These are phyloP conservation scores for Gossypium ekmanianum DNA, from an alignment of 345 rosid species.

Conservation along the genomic window DNA sequence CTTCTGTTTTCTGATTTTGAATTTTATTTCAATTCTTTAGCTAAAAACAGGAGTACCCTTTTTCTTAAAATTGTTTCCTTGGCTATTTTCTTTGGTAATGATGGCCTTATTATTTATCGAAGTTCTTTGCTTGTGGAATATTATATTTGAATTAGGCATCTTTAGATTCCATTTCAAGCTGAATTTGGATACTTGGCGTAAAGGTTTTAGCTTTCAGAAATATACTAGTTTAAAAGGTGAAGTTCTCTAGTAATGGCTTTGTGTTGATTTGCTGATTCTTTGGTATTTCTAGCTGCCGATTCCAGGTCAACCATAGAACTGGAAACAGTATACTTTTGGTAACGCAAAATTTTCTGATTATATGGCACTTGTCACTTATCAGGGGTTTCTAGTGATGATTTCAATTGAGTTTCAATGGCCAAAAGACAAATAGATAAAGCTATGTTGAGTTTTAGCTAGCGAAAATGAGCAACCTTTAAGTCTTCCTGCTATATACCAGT, in stretches of 20 bases:
- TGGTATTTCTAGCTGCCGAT: not conserved
- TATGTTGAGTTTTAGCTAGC: not conserved
- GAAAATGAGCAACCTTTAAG: not conserved
- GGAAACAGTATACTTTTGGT: not conserved
- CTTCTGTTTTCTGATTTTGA: not conserved
- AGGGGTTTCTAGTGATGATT: not conserved
- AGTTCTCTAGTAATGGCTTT: not conserved
- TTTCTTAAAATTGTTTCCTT: not conserved
- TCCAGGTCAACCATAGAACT: not conserved
- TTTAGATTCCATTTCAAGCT: constrained; percentile 1
- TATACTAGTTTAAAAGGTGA: not conserved
- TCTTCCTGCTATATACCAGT: not conserved
- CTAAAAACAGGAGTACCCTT: not conserved
- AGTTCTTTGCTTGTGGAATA: not conserved
- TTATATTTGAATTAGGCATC: not conserved
- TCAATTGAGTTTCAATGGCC: not conserved
- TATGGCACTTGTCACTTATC: not conserved
- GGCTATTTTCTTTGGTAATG: not conserved
- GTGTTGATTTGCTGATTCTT: not conserved
- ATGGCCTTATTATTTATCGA: not conserved
- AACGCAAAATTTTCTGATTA: not conserved
- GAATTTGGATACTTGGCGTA: not conserved
- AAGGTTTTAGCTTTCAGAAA: not conserved
- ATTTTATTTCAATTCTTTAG: not conserved
- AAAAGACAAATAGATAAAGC: not conserved